These are phyloP conservation scores for Barnettozyma botsteinii DNA, from an alignment of 805 yeast genomes.

Conservation along the genomic window DNA sequence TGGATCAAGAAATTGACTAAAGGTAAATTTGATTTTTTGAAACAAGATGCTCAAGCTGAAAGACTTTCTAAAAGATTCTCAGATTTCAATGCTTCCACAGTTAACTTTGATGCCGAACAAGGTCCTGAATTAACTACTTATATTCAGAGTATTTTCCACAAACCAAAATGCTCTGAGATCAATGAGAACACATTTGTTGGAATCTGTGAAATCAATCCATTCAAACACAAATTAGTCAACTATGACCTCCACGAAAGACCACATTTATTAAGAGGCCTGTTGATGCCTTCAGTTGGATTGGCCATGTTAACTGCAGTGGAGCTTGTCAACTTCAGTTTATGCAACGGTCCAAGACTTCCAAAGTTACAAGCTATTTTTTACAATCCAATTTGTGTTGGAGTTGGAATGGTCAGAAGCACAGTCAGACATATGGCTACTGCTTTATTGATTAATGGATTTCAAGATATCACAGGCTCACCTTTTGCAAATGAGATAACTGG, in stretches of 20 bases:
- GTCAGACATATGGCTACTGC: conserved; percentile 4
- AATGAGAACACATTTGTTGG: conserved; percentile 3
- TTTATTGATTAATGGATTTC: conserved; percentile 5
- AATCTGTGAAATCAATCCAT: conserved; percentile 5
- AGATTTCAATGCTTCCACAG: neutral
- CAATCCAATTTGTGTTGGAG: conserved; percentile 4
- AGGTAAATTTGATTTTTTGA: neutral
- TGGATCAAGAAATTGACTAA: neutral
- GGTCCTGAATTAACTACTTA: neutral
- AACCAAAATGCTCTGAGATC: conserved; percentile 5
- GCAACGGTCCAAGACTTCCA: neutral
- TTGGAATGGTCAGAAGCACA: neutral
- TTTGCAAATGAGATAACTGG: neutral
- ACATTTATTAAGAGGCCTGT: conserved; percentile 1
- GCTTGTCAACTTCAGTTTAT: neutral
- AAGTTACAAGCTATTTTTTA: neutral
- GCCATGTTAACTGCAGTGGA: neutral
- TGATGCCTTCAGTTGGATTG: conserved; percentile 1
- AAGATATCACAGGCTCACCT: conserved; percentile 1
- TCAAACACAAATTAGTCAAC: conserved; percentile 5
- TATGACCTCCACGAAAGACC: neutral
- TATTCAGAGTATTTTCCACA: neutral
- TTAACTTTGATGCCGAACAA: neutral
- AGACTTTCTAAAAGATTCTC: neutral
- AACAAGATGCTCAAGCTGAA: neutral